Percentiles rank a stretch among this genome's conserved stretches.
Evolutionary conservation across 2,329 filamentous ascomycete species (phyloP).

Genomic region (Bipolaris victoriae): DNA sequence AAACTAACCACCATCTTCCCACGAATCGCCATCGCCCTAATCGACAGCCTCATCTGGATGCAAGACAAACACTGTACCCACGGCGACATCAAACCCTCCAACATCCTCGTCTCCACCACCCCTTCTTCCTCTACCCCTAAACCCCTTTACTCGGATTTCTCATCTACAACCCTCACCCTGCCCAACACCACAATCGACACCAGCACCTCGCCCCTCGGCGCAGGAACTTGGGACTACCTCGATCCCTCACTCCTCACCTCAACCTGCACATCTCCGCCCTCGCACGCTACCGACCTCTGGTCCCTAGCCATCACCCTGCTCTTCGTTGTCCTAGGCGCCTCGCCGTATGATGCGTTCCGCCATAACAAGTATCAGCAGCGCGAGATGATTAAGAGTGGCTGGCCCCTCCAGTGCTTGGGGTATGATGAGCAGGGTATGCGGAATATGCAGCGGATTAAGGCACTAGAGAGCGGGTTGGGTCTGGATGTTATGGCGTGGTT

Average conservation of each 20-base stretch:
- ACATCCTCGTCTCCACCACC: conserved; percentile 50
- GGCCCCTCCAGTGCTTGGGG: conserved; percentile 48
- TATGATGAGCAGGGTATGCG: conserved; percentile 44
- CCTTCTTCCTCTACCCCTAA: conserved; percentile 42
- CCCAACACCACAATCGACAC: conserved; percentile 15
- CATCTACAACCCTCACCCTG: conserved; percentile 41
- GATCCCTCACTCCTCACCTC: conserved; percentile 43
- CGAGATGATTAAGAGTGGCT: conserved; percentile 53
- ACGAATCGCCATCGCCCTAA: conserved; percentile 47
- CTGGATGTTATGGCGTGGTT: conserved; percentile 46
- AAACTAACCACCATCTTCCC: conserved; percentile 50
- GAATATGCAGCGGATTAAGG: conserved; percentile 40
- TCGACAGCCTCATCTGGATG: conserved; percentile 53
- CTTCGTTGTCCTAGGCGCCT: conserved; percentile 50
- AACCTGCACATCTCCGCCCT: conserved; percentile 32
- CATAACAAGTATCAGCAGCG: conserved; percentile 51
- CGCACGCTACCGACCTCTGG: conserved; percentile 52
- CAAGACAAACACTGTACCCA: conserved; percentile 48
- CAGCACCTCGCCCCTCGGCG: conserved; percentile 42
- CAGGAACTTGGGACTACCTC: conserved; percentile 57
- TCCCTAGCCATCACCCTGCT: conserved; percentile 54
- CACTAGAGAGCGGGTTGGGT: conserved; percentile 31
- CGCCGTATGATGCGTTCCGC: conserved; percentile 50
- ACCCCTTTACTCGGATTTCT: conserved; percentile 54
- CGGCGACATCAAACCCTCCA: conserved; percentile 57